Evolutionary conservation across 768 basidiomycete species (phyloP), one percentile per base, ranked within the genome.

Genomic region (Auricularia sp.): DNA sequence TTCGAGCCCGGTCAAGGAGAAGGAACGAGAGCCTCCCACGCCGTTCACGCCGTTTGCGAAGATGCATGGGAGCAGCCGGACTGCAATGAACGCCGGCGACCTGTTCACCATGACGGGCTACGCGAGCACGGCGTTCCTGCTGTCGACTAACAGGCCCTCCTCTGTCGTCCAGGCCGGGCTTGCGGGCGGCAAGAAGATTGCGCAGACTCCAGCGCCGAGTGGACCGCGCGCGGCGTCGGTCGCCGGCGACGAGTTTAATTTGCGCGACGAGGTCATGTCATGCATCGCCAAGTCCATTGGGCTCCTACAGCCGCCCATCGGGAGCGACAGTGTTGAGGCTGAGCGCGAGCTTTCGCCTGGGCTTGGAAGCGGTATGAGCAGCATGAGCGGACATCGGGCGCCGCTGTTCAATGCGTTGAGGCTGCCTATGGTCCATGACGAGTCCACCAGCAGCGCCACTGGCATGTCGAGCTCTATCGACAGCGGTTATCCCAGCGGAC

Each of bases 211-310:
- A 36, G 61, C 66, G 12, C 58, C 34, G 71, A 77, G 60, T 66
- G 71, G 58, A 68, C 29, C 29, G 29, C 67, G 35, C 66, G 68
- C 23, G 67, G 71, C 53, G 34, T 70, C 39, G 66, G 68, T 51
- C 72, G 62, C 74, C 80, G 36, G 77, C 7, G 88, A 87, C 33
- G 92, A 95, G 23, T 95, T 98, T 68, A 93, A 98, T 73, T 83
- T 98, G n/a, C 84, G 92, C 42, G 92, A 94, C 68, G 94, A 92
- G 68, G 95, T 99, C 36, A 94, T 98, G 93, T 89, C 90, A 0
- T 96, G 93, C 73, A 95, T 99, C 66, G 94, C 96, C 1, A 95
- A 96, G 73, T 96, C 93, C 2, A 98, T 99, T 65, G 97, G 97
- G 3, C 80, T 99, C 12, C 77, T 92, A 29, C 95, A 97, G 67